Percentiles rank a stretch among this genome's conserved stretches.
These are phyloP conservation scores for Haplographium delicatum DNA, from an alignment of 495 filamentous ascomycete species.

Conservation along the genomic window DNA sequence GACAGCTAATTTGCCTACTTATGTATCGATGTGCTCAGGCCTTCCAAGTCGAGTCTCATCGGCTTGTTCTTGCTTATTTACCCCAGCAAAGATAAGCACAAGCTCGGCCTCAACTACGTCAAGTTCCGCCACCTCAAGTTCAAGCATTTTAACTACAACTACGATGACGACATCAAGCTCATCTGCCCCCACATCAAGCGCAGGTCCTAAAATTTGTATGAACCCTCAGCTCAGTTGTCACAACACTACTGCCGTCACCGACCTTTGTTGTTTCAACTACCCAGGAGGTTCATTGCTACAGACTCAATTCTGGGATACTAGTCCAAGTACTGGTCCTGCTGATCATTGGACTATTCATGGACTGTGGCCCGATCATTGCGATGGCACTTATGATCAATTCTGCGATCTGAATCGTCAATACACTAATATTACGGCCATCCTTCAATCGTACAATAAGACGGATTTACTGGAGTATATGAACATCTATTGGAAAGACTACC, in stretches of 20 bases:
- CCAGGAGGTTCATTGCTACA: slow-evolving; percentile 61
- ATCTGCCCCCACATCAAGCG: not conserved
- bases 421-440: slow-evolving; percentile 55
- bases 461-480: slow-evolving; percentile 60
- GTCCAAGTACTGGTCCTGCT: slow-evolving; percentile 43
- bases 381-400: slow-evolving; percentile 59
- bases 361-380: slow-evolving; percentile 60
- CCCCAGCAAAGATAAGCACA: too few species aligned
- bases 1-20: too few species aligned
- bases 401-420: slow-evolving; percentile 59
- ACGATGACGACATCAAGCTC: not conserved
- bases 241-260: slow-evolving; percentile 2
- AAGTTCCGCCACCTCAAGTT: too few species aligned
- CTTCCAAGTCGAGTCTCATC: too few species aligned
- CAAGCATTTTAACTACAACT: not conserved
- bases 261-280: slow-evolving; percentile 36
- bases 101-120: too few species aligned
- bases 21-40: too few species aligned
- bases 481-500: slow-evolving; percentile 35
- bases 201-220: slow-evolving; percentile 4
- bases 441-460: slow-evolving; percentile 48
- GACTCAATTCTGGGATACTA: slow-evolving; percentile 71
- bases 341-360: slow-evolving; percentile 64
- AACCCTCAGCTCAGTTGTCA: slow-evolving; percentile 12
- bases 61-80: too few species aligned